Percentiles rank a stretch among this genome's conserved stretches.
These are phyloP conservation scores for Phytophthora sojae DNA, from an alignment of 352 stramenopile species.

Conservation along the genomic window DNA sequence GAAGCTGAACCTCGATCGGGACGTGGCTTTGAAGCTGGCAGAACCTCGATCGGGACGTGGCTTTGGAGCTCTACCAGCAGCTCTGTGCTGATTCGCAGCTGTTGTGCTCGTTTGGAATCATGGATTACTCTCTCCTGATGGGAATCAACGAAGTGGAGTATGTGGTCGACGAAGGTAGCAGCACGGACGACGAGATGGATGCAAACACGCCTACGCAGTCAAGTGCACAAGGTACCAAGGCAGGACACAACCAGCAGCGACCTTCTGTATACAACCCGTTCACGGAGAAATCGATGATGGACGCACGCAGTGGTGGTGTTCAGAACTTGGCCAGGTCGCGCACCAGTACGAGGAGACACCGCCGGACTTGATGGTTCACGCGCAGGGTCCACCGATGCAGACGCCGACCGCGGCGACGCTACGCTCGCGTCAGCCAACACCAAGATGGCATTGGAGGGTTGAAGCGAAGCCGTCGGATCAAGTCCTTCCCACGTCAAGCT, in stretches of 20 bases:
- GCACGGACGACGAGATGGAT: constrained; percentile 49
- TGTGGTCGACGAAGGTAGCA: constrained; percentile 75
- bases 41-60: constrained; percentile 76
- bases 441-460: background rate
- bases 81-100: constrained; percentile 85
- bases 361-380: background rate
- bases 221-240: constrained; percentile 13
- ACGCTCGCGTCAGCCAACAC: background rate
- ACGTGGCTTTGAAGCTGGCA: no score
- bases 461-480: no score
- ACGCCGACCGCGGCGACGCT: background rate
- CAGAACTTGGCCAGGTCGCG: constrained; percentile 41
- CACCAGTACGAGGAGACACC: background rate
- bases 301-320: constrained; percentile 48
- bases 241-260: constrained; percentile 27
- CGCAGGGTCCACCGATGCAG: background rate
- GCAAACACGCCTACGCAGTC: constrained; percentile 31
- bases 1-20: no score
- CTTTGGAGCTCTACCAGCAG: constrained; percentile 78
- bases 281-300: constrained; percentile 71
- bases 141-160: constrained; percentile 91
- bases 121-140: constrained; percentile 94
- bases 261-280: constrained; percentile 68
- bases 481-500: background rate
- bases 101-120: constrained; percentile 90